phyloP scores from a whole-genome alignment of 2,329 filamentous ascomycete species.

The Fusarium graminum region DNA sequence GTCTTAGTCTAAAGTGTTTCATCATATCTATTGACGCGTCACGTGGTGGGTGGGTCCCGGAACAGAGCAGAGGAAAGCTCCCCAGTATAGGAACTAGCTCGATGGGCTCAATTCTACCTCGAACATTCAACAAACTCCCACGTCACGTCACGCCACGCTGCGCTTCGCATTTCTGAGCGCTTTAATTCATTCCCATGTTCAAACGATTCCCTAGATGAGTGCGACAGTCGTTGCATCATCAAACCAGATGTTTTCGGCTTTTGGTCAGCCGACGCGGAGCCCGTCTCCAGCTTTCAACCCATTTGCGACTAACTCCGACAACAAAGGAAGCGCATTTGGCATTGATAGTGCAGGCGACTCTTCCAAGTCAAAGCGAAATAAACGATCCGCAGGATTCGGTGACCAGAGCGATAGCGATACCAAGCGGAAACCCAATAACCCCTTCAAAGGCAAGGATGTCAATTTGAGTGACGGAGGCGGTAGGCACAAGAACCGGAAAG shows the following conservation, averaged over 20 bases:
- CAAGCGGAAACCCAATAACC: conserved; percentile 47
- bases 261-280: conserved; percentile 54
- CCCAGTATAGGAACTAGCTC: conserved; percentile 44
- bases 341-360: conserved; percentile 50
- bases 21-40: conserved; percentile 25
- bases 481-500: conserved; percentile 42
- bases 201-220: conserved; percentile 53
- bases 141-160: conserved; percentile 27
- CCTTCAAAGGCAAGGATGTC: conserved; percentile 47
- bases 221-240: conserved; percentile 59
- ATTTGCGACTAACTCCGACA: conserved; percentile 50
- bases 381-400: conserved; percentile 42
- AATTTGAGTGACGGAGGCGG: conserved; percentile 46
- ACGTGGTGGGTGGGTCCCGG: conserved; percentile 40
- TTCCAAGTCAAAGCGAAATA: conserved; percentile 48
- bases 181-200: conserved; percentile 51
- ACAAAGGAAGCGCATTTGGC: conserved; percentile 51
- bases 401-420: conserved; percentile 49
- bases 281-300: conserved; percentile 54
- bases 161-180: conserved; percentile 32
- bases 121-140: conserved; percentile 29
- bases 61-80: conserved; percentile 38
- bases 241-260: conserved; percentile 56
- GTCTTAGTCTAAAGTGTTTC: background rate
- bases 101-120: conserved; percentile 36